These are phyloP conservation scores for Monosporascus sp. DNA, from an alignment of 2,329 filamentous ascomycete genomes.

Conservation along the genomic window DNA sequence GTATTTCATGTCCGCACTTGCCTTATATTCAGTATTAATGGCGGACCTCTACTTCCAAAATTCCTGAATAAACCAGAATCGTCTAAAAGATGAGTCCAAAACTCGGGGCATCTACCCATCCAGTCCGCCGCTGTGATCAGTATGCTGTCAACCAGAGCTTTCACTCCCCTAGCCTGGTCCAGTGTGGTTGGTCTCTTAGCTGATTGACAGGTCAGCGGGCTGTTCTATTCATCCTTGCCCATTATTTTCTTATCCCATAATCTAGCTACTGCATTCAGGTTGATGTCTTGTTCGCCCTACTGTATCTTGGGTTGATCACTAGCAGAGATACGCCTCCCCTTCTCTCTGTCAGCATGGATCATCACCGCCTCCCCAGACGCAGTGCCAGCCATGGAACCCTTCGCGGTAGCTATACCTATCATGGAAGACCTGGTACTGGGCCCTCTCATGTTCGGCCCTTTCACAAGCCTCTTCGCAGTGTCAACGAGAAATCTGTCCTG, in stretches of 20 bases:
- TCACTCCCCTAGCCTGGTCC: not conserved
- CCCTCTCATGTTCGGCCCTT: constrained; percentile 20
- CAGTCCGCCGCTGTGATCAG: not conserved
- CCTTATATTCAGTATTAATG: too few species aligned
- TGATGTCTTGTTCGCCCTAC: not conserved
- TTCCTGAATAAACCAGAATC: too few species aligned
- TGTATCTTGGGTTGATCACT: not conserved
- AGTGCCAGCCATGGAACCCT: constrained; percentile 28
- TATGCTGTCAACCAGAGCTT: not conserved
- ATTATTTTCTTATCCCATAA: not conserved
- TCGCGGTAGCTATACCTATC: constrained; percentile 20
- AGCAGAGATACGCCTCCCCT: not conserved
- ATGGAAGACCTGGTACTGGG: constrained; percentile 11
- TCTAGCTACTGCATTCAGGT: not conserved
- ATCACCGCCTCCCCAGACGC: constrained; percentile 23
- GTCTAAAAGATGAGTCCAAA: too few species aligned
- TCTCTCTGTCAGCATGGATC: constrained; percentile 14
- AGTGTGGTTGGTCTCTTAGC: not conserved
- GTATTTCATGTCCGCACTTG: too few species aligned
- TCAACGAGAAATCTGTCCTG: constrained; percentile 37
- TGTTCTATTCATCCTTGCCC: not conserved
- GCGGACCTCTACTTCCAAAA: too few species aligned
- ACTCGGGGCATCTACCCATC: not conserved
- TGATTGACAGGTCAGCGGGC: not conserved
- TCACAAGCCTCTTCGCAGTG: constrained; percentile 36